Evolutionary conservation across 495 filamentous ascomycete species (phyloP).

Genomic region (Melanomma pulvis-pyrius): DNA sequence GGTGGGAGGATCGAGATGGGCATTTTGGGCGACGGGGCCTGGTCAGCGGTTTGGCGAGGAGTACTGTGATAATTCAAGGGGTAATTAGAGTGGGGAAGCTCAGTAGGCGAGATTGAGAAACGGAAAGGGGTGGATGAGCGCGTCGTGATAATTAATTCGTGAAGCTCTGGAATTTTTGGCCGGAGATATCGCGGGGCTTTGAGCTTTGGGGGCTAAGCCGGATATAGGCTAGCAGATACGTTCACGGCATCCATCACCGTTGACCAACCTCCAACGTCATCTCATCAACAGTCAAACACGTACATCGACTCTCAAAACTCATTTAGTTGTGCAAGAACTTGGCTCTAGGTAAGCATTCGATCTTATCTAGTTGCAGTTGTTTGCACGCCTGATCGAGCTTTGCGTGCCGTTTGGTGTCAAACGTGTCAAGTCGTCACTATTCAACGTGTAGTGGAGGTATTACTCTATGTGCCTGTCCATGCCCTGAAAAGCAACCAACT

Average conservation of each 20-base stretch:
- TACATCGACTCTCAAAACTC: no score
- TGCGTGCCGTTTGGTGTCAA: no score
- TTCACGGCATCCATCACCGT: neutral
- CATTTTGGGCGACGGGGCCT: slow-evolving; percentile 55
- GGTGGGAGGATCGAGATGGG: slow-evolving; percentile 80
- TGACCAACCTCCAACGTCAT: neutral
- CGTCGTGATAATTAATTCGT: neutral
- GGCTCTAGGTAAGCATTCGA: neutral
- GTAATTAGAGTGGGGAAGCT: neutral
- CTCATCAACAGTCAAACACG: slow-evolving; percentile 2
- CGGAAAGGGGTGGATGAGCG: neutral
- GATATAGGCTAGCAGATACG: neutral
- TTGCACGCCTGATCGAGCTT: no score
- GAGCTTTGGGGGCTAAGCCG: neutral
- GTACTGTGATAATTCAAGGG: neutral
- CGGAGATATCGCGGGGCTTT: neutral
- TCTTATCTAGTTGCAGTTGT: no score
- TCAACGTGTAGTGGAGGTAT: no score
- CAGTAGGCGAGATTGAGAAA: neutral
- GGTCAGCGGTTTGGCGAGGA: neutral
- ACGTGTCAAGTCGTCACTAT: no score
- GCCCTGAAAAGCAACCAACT: neutral
- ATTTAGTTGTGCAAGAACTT: no score
- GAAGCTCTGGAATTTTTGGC: slow-evolving; percentile 6
- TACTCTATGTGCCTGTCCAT: no score